These are phyloP conservation scores for Xylaria sp. DNA, from an alignment of 2,329 filamentous ascomycete species.

Conservation along the genomic window DNA sequence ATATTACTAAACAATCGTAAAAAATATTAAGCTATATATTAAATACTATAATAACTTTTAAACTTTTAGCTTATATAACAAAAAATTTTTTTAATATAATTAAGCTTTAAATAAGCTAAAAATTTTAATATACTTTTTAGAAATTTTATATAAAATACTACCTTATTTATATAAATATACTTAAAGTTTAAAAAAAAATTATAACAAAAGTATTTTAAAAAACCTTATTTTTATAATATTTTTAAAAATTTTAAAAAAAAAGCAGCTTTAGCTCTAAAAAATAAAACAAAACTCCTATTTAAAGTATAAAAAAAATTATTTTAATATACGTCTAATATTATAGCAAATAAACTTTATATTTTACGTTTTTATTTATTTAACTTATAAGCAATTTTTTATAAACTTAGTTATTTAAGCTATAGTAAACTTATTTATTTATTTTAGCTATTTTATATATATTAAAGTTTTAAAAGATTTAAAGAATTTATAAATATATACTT, in stretches of 20 bases:
- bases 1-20: background rate
- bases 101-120: no score
- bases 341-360: background rate
- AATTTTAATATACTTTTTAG: background rate
- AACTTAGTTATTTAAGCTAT: background rate
- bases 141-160: background rate
- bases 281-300: background rate
- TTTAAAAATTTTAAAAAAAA: background rate
- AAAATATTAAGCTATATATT: slow-evolving; percentile 1
- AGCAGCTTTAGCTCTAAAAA: background rate
- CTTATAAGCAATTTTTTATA: background rate
- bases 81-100: background rate
- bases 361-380: background rate
- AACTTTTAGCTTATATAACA: background rate
- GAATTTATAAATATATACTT: background rate
- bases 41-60: background rate
- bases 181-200: background rate
- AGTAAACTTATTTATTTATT: background rate
- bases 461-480: background rate
- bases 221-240: background rate
- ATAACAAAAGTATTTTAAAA: background rate
- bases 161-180: background rate
- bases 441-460: slow-evolving; percentile 2
- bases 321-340: background rate
- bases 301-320: background rate